Conservation (phyloP, 345 rosid genomes). For the Eucalyptus albens region DNA sequence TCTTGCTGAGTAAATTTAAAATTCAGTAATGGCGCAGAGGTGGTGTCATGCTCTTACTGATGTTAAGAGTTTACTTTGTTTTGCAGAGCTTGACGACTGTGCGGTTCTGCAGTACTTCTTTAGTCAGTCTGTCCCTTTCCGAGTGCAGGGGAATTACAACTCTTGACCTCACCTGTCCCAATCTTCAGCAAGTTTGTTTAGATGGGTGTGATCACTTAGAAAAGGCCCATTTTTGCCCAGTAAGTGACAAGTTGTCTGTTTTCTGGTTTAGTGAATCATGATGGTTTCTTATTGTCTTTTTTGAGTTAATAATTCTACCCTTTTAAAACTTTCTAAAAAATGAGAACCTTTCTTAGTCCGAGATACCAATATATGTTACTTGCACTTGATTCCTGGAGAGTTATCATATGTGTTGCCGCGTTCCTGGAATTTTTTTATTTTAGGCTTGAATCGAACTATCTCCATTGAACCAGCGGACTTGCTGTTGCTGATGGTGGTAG, state of each 20-base stretch:
- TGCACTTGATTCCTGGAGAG: background rate
- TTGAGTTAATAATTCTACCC: background rate
- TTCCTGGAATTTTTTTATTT: background rate
- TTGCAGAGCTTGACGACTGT: conserved; percentile 74
- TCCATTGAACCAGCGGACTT: background rate
- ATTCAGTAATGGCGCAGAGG: background rate
- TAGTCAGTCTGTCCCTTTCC: conserved; percentile 77
- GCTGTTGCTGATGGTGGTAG: background rate
- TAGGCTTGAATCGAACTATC: background rate
- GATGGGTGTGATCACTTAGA: conserved; percentile 99
- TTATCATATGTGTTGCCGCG: background rate
- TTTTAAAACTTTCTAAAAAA: background rate
- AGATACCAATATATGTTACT: background rate
- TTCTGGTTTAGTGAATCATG: background rate
- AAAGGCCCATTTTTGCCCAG: conserved; percentile 79
- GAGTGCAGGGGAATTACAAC: conserved; percentile 76
- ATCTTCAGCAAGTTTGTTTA: conserved; percentile 71
- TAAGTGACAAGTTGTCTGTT: conserved; percentile 23
- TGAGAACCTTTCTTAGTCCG: background rate
- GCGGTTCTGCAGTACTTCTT: conserved; percentile 63
- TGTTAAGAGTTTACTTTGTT: background rate
- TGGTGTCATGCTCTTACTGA: background rate
- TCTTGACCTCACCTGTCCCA: conserved; percentile 76
- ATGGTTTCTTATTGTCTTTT: background rate
- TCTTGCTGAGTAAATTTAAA: background rate